Evolutionary conservation across 2,329 filamentous ascomycete species (phyloP).

Genomic region (Colletotrichum falcatum): DNA sequence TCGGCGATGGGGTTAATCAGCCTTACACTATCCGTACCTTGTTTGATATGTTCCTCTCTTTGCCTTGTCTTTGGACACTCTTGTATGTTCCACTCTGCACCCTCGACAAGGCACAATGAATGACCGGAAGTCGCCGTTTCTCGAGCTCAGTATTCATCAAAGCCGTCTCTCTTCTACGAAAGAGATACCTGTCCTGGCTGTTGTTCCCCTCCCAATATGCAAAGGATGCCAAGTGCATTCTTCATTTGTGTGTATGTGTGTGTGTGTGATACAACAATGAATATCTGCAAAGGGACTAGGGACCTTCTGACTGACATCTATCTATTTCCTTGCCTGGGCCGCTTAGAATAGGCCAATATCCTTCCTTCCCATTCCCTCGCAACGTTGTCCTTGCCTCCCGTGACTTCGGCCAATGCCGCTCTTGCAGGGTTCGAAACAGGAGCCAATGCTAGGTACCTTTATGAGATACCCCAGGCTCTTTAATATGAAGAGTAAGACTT

Average conservation of each 20-base stretch:
- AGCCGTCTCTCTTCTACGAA: too few species aligned
- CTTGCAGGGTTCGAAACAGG: not conserved
- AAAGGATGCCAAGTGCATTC: not conserved
- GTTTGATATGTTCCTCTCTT: not conserved
- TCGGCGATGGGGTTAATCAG: not conserved
- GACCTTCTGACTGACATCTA: not conserved
- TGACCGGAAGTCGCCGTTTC: not conserved
- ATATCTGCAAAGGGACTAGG: not conserved
- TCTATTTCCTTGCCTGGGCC: not conserved
- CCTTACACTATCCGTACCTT: not conserved
- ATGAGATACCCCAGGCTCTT: not conserved
- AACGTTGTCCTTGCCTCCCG: slow-evolving; percentile 3
- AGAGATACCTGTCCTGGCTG: not conserved
- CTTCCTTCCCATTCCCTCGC: not conserved
- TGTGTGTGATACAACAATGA: not conserved
- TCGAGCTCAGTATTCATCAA: not conserved
- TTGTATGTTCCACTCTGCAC: not conserved
- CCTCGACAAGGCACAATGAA: not conserved
- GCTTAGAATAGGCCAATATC: slow-evolving; percentile 12
- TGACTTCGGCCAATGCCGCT: slow-evolving; percentile 6
- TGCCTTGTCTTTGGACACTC: not conserved
- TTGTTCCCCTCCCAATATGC: not conserved
- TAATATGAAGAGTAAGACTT: not conserved
- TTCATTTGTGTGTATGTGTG: not conserved
- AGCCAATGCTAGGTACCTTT: not conserved